Evolutionary conservation across 1,284 basidiomycete genomes (phyloP), one percentile per base, ranked within the genome.

Genomic region (Pascua sp.): DNA sequence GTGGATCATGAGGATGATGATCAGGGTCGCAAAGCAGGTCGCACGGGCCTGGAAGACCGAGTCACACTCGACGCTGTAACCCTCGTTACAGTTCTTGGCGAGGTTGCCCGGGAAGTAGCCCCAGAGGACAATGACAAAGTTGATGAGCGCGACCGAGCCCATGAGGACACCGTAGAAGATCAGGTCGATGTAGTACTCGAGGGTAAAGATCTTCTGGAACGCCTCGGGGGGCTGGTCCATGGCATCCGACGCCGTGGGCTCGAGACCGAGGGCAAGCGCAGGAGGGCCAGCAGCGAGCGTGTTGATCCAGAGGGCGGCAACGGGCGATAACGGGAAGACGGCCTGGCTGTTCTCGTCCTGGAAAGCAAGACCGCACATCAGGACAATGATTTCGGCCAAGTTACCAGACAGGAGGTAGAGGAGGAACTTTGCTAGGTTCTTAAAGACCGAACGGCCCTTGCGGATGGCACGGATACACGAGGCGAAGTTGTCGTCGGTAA

Each of bases 401-500:
- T 87, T 86, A 45, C 81, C 81, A 1, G 83, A 79, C 38, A 84
- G 77, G 37, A 84, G 75, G 64, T 83, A 82, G 37, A 78, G 67
- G 46, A 79, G 58, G 67, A 79, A 79, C 59, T 78, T 78, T 42
- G 70, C 63, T 53, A 80, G 63, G 68, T 80, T 80, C 56, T 68
- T 75, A 57, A 81, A 79, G 56, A 82, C 75, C 67, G 79, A 77
- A 53, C 86, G 82, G 37, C 86, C 86, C 68, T 88, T 85, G 59
- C 82, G 59, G 63, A 88, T 82, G 11, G 86, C 86, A 55, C 83
- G 81, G 17, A 82, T 82, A 65, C 88, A 87, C 18, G 84, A 84
- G 43, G 84, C 83, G 70, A 88, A 88, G 77, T 88, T 87, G 77
- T 88, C 85, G 68, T 87, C 85, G 38, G 83, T 82, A 51, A 88